Evolutionary conservation across 192 early-diverging fungal genomes (phyloP).

Genomic region (Spinellus fusiger): DNA sequence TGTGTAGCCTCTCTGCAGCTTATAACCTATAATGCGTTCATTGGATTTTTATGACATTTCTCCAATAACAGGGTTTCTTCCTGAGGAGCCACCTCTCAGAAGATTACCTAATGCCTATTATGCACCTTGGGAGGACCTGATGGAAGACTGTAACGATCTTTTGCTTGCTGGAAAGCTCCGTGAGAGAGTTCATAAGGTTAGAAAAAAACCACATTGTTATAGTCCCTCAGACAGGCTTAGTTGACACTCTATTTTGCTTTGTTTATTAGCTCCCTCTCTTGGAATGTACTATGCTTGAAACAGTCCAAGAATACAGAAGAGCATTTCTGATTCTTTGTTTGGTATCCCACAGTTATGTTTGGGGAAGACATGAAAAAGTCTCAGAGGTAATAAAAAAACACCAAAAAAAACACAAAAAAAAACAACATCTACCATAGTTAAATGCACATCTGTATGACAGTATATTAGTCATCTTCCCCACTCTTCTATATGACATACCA

Average conservation of each 20-base stretch:
- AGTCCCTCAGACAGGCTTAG: neutral
- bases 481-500: too few species aligned
- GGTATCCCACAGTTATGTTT: conserved; percentile 87
- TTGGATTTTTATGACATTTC: conserved; percentile 82
- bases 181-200: conserved; percentile 63
- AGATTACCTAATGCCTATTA: conserved; percentile 73
- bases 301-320: conserved; percentile 68
- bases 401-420: neutral
- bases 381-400: conserved; percentile 50
- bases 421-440: neutral
- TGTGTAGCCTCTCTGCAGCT: too few species aligned
- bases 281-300: conserved; percentile 50
- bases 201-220: neutral
- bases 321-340: conserved; percentile 86
- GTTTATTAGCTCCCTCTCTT: conserved; percentile 70
- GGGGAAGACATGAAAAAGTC: conserved; percentile 74
- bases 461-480: too few species aligned
- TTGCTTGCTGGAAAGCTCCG: conserved; percentile 66
- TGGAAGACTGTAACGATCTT: conserved; percentile 72
- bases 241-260: neutral
- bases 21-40: conserved; percentile 23
- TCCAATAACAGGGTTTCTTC: conserved; percentile 82
- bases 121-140: conserved; percentile 80
- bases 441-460: neutral
- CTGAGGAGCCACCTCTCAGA: conserved; percentile 64